Evolutionary conservation across 2,329 filamentous ascomycete genomes (phyloP), one percentile per base, ranked within the genome.

Genomic region (Dactylonectria macrodidyma): DNA sequence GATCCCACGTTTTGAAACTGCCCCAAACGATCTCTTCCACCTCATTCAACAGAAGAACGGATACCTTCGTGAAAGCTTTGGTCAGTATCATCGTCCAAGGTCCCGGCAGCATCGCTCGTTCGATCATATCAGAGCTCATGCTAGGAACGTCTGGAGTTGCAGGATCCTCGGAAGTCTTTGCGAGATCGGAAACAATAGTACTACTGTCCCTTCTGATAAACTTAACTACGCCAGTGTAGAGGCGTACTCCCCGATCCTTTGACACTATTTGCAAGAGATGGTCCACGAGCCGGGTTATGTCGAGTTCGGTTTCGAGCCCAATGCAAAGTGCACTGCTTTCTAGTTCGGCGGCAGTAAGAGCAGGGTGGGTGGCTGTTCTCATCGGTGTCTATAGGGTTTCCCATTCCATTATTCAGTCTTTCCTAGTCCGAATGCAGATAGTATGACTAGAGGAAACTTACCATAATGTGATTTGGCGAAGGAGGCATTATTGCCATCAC

Each of bases 1-100:
- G 71, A 54, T 73, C 73, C 1, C 74, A 30, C 75, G 74, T n/a
- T n/a, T n/a, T n/a, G n/a, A n/a, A n/a, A n/a, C n/a, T n/a, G n/a
- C n/a, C n/a, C 36, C 71, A 68, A 38, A 71, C 71, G 46, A 68
- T 66, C 61, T 76, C 69, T 26, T 79, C 75, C 3, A 71, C 73
- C 36, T 77, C 77, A 8, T 82, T 78, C 3, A 89, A 71, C 19
- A 80, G 76, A 12, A 79, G 60, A 4, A 79, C 71, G 1, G 77
- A 83, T 0, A 86, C 84, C 72, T 83, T 86, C 22, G 84, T 81
- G 65, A 89, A 89, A 0, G 83, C 83, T 24, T 85, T 81, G 54
- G 89, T 84, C 26, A 89, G 77, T 2, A 89, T 83, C 38, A 85
- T 84, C 1, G 87, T 89, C 88, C 88, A 90, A 2, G 88, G 88